A percentile compares a stretch with the other conserved stretches of the same genome.
Conservation (phyloP, 148 eudicot species). For the Fagopyrum homotropicum region DNA sequence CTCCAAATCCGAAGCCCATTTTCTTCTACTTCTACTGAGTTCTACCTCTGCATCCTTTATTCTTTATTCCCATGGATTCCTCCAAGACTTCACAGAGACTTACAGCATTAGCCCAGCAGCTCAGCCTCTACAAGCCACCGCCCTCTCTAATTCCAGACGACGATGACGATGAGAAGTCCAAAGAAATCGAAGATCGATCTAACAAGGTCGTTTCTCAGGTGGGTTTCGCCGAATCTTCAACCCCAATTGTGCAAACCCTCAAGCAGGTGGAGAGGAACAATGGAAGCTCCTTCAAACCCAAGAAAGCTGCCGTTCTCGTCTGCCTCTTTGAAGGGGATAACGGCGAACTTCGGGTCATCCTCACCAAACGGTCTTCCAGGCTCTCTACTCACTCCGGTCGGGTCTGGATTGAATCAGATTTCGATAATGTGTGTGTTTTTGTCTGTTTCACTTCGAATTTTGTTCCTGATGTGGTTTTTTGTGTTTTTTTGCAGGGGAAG, state of each 20-base stretch:
- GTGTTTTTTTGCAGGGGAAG: slow-evolving; percentile 54
- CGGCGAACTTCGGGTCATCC: slow-evolving; percentile 47
- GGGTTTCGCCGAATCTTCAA: slow-evolving; percentile 13
- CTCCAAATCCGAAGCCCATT: not conserved
- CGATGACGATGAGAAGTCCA: not conserved
- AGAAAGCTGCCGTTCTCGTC: slow-evolving; percentile 67
- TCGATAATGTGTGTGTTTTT: not conserved
- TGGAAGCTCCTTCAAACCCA: slow-evolving; percentile 15
- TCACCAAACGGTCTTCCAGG: slow-evolving; percentile 43
- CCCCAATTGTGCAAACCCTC: slow-evolving; percentile 15
- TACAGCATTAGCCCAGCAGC: slow-evolving; percentile 24
- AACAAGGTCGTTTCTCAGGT: slow-evolving; percentile 14
- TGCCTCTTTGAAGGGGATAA: slow-evolving; percentile 53
- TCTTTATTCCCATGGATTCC: slow-evolving; percentile 3
- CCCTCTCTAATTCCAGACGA: slow-evolving; percentile 11
- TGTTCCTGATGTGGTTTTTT: not conserved
- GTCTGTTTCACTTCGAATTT: not conserved
- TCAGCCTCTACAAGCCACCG: slow-evolving; percentile 40
- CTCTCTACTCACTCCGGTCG: slow-evolving; percentile 56
- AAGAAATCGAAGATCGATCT: slow-evolving; percentile 5
- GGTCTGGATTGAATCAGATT: slow-evolving; percentile 7
- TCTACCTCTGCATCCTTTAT: not conserved
- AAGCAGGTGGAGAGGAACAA: slow-evolving; percentile 1
- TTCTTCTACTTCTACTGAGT: not conserved
- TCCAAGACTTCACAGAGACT: slow-evolving; percentile 21